Conservation (phyloP, 257 asterid species). For the Agastache rugosa region DNA sequence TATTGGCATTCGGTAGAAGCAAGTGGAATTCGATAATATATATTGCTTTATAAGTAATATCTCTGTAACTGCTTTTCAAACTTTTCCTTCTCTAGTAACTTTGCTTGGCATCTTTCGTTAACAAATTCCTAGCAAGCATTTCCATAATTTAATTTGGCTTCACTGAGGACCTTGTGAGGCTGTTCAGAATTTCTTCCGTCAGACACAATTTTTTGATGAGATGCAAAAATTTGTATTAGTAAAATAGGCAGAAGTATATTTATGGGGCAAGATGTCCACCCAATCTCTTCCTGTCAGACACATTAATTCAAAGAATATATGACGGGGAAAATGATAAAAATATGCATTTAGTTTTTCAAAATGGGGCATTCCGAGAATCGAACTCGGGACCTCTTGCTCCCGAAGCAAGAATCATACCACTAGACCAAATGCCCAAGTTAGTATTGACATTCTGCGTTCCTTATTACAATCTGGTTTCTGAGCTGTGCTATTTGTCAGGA, state of each 20-base stretch:
- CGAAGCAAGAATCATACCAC: slow-evolving; percentile 50
- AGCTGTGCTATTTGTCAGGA: neutral
- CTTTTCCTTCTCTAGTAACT: neutral
- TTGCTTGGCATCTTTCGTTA: neutral
- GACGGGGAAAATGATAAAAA: neutral
- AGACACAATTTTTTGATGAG: neutral
- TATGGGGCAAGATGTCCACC: neutral
- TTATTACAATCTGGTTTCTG: neutral
- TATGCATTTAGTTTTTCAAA: slow-evolving; percentile 36
- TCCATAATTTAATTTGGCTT: neutral
- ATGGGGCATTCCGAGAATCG: slow-evolving; percentile 61
- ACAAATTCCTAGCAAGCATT: neutral
- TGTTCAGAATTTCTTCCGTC: neutral
- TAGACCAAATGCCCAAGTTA: slow-evolving; percentile 72
- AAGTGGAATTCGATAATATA: neutral
- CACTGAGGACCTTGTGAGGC: neutral
- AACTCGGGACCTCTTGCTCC: slow-evolving; percentile 83
- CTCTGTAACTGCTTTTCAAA: neutral
- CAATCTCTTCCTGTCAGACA: neutral
- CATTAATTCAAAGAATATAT: neutral
- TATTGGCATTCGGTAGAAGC: slow-evolving; percentile 3
- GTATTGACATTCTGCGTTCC: neutral
- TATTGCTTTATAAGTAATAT: neutral
- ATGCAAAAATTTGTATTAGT: neutral
- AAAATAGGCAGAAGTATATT: neutral